Conservation (phyloP, 768 basidiomycete genomes). For the Trametes maxima region DNA sequence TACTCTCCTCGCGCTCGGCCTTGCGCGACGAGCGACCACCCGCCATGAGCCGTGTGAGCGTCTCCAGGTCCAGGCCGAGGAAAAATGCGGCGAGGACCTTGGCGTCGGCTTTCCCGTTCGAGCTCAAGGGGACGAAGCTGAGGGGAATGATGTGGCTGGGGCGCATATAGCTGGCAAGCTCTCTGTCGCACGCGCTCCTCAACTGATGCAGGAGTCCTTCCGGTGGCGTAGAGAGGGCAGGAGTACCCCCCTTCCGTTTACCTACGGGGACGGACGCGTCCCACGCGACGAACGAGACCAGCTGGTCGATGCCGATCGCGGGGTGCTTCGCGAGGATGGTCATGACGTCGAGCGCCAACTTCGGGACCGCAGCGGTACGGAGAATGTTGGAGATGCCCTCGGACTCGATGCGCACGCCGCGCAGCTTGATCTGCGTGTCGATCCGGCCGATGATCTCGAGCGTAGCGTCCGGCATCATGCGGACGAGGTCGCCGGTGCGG, state of each 20-base stretch:
- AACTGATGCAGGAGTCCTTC: conserved; percentile 35
- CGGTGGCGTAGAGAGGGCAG: conserved; percentile 33
- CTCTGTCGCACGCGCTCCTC: conserved; percentile 39
- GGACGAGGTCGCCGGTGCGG: conserved; percentile 51
- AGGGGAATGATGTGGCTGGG: conserved; percentile 52
- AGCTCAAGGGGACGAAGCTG: conserved; percentile 49
- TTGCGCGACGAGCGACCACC: not conserved
- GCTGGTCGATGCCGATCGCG: conserved; percentile 45
- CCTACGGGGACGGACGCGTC: conserved; percentile 39
- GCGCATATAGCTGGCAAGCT: conserved; percentile 54
- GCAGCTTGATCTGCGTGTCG: conserved; percentile 54
- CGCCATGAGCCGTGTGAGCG: conserved; percentile 22
- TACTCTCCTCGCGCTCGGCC: not conserved
- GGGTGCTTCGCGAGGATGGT: conserved; percentile 49
- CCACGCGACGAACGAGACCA: conserved; percentile 51
- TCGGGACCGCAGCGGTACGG: conserved; percentile 35
- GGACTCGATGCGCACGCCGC: conserved; percentile 56
- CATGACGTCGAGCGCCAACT: conserved; percentile 39
- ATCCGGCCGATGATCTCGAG: conserved; percentile 53
- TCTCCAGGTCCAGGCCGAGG: conserved; percentile 26
- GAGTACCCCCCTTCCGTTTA: conserved; percentile 39
- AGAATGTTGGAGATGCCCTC: conserved; percentile 53
- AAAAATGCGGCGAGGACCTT: conserved; percentile 35
- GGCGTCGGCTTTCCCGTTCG: conserved; percentile 38
- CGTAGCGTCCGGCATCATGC: conserved; percentile 52